Evolutionary conservation across 257 asterid genomes (phyloP), one percentile per base, ranked within the genome.

Genomic region (Solanum dulcamara): DNA sequence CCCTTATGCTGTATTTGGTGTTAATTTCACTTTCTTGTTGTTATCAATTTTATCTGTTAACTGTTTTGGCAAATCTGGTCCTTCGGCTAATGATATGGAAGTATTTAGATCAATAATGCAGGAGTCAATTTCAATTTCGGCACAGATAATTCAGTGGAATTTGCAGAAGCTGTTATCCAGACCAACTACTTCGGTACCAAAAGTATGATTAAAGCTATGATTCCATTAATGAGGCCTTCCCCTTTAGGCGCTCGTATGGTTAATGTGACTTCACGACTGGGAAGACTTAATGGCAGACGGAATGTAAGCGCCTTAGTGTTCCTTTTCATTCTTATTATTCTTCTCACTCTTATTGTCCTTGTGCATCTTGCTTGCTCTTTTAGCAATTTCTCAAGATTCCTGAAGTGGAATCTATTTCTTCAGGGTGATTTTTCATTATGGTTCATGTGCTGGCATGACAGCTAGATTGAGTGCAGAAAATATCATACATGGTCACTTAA

Each of bases 121-220:
- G 99, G 99, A 86, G 93, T 93, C 68, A 96, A 94, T 87, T 92
- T 88, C 92, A 96, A 94, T 85, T 30, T 87, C 15, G 97, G 97
- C 84, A 62, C 95, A 9, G 95, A 93, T 28, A 96, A 94, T 89
- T 92, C 94, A 2, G 94, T 94, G 83, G 97, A 94, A 86, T 85
- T 46, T 79, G 95, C 97, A 64, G 96, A 94, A 85, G 87, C 88
- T 46, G 98, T 93, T 72, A 90, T 96, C n/a, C 72, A 10, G 33
- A 93, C 98, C 85, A 96, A 94, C 91, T 96, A 96, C 87, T 90
- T 86, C 22, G 99, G 99, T 87, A 93, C 98, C 84, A 96, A 93
- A 89, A 93, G 89, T 72, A 88, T 96, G 92, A 91, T 91, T 84
- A 91, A 94, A 87, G 93, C 95, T 81, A 88, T 92, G 93, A 89